phyloP scores from a whole-genome alignment of 495 filamentous ascomycete genomes.

The Terfezia claveryi region DNA sequence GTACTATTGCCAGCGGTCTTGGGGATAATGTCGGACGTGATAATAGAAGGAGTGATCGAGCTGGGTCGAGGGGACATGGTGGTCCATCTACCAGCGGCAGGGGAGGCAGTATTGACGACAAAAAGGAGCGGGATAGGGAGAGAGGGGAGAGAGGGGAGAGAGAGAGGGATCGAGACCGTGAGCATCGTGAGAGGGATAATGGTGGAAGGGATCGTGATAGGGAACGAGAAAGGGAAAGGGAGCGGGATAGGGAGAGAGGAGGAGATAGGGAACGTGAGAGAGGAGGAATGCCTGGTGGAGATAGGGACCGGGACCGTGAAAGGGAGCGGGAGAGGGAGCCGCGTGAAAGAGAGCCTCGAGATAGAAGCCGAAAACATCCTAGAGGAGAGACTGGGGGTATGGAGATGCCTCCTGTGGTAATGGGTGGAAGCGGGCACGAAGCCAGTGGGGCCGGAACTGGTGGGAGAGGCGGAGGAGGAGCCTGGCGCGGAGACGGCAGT shows the following conservation, averaged over 20 bases:
- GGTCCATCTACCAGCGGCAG: not conserved
- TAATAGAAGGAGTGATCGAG: not conserved
- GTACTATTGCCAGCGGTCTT: not conserved
- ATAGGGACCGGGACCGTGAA: slow-evolving; percentile 5
- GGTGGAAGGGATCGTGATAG: slow-evolving; percentile 10
- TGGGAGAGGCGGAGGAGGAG: slow-evolving; percentile 3
- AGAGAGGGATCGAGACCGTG: slow-evolving; percentile 5
- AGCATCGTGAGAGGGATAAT: slow-evolving; percentile 3
- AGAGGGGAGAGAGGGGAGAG: not conserved
- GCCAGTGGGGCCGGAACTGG: slow-evolving; percentile 1
- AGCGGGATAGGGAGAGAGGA: slow-evolving; percentile 7
- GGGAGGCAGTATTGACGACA: not conserved
- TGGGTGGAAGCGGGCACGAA: not conserved
- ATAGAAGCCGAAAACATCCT: not conserved
- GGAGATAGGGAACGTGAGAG: not conserved
- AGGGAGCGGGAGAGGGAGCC: not conserved
- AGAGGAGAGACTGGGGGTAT: not conserved
- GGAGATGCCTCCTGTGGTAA: not conserved
- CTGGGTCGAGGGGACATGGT: no score
- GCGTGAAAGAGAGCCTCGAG: not conserved
- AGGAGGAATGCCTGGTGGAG: not conserved
- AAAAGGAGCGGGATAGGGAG: not conserved
- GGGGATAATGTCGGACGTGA: not conserved
- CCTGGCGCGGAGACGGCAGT: slow-evolving; percentile 9
- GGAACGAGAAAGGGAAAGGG: slow-evolving; percentile 6